Evolutionary conservation across 1,139 yeast genomes (phyloP), one percentile per base, ranked within the genome.

Genomic region (Meyerozyma smithsonii): DNA sequence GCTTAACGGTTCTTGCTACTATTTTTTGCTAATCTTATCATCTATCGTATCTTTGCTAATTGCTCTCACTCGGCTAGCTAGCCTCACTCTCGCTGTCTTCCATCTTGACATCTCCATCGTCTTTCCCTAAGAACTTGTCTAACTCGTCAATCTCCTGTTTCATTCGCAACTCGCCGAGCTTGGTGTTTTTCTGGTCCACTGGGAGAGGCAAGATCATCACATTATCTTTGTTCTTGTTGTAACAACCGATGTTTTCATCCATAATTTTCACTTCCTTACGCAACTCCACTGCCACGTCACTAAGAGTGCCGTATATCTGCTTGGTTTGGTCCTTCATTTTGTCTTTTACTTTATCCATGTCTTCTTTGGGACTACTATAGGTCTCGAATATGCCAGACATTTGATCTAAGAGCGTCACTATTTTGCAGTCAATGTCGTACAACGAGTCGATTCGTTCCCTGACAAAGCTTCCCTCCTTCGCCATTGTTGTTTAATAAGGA

Each of bases 131-230:
- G 28, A 63, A 47, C 18, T 41, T 43, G 12, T 54, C 48, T 52
- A 68, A 51, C 37, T 62, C 62, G 15, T 43, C 41, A 20, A 69
- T 48, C 45, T 69, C 73, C 12, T 59, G 59, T 14, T 64, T 59
- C 39, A 79, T 55, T 55, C 79, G 76, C 46, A 64, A 64, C 32
- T 61, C 61, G 2, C 84, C 84, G 32, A 79, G 66, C 54, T 69
- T 67, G 5, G 84, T 74, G 38, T 81, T 81, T 61, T 79, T 80
- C 50, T 79, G 82, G 45, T 78, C 81, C 16, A 81, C 78, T 33
- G 71, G 67, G 2, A 80, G 74, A 3, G 87, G 86, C 26, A 79
- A 59, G 20, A 80, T 70, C 68, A 76, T 77, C 11, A 75, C 61
- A 12, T 68, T 67, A 47, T 74, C 77, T 15, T 63, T 59, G 46